These are phyloP conservation scores for Vitis hybrid DNA, from an alignment of 177 flowering plant species.

Conservation along the genomic window DNA sequence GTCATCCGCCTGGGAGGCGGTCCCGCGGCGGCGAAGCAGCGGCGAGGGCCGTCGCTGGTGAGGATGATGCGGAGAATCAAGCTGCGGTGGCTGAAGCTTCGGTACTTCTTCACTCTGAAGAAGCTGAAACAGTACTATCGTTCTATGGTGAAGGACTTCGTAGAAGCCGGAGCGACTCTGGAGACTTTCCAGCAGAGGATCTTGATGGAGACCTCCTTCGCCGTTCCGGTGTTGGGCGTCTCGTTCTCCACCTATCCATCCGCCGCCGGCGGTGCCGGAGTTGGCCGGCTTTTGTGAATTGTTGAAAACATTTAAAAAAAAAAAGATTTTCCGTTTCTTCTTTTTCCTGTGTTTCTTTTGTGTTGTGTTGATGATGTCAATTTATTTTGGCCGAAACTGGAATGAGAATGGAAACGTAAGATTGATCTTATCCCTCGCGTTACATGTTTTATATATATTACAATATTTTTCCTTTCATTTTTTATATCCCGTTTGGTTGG, in stretches of 20 bases:
- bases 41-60: slow-evolving; percentile 21
- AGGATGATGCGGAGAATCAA: slow-evolving; percentile 31
- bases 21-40: slow-evolving; percentile 15
- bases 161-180: slow-evolving; percentile 25
- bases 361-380: too few relatives aligned
- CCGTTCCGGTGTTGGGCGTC: slow-evolving; percentile 35
- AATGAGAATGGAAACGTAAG: too few relatives aligned
- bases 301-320: too few relatives aligned
- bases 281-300: not conserved
- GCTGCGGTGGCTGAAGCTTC: slow-evolving; percentile 35
- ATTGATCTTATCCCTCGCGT: too few relatives aligned
- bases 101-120: slow-evolving; percentile 23
- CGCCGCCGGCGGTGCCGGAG: not conserved
- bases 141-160: slow-evolving; percentile 28
- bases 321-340: too few relatives aligned
- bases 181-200: slow-evolving; percentile 34
- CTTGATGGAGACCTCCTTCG: slow-evolving; percentile 29
- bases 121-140: slow-evolving; percentile 32
- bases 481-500: too few relatives aligned
- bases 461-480: too few relatives aligned
- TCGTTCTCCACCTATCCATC: slow-evolving; percentile 20
- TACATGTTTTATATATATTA: too few relatives aligned
- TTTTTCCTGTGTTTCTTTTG: too few relatives aligned
- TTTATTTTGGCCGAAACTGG: too few relatives aligned
- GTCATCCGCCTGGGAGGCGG: slow-evolving; percentile 45